phyloP scores from a whole-genome alignment of 2,329 filamentous ascomycete species.

The Fusarium mangiferae region DNA sequence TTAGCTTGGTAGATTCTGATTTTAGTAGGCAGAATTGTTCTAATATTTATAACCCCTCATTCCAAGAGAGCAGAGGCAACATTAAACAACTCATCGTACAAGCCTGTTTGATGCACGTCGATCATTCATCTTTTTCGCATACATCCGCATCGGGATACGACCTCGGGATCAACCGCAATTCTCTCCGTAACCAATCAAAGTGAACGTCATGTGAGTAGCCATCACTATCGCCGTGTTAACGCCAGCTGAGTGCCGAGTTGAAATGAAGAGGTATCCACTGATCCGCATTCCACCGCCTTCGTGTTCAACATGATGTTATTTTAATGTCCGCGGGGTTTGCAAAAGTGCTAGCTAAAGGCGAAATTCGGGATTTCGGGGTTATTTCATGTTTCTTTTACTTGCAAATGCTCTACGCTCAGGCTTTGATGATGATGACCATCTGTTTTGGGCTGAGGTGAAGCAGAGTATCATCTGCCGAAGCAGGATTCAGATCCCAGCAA shows the following conservation, averaged over 20 bases:
- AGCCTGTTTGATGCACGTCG: not conserved
- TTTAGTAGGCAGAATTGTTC: not conserved
- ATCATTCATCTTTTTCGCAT: not conserved
- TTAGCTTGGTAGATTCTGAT: accelerated
- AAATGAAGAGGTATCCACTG: not conserved
- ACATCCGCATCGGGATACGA: not conserved
- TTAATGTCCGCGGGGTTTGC: not conserved
- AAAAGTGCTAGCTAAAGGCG: not conserved
- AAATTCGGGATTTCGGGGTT: not conserved
- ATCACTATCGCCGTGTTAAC: not conserved
- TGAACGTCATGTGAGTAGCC: not conserved
- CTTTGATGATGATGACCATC: not conserved
- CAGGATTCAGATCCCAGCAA: not conserved
- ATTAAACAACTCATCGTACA: not conserved
- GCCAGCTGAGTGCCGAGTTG: not conserved
- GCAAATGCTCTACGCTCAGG: not conserved
- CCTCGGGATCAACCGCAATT: not conserved
- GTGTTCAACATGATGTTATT: not conserved
- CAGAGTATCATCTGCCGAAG: not conserved
- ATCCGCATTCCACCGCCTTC: not conserved
- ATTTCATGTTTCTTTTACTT: not conserved
- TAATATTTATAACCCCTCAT: not conserved
- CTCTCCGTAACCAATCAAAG: not conserved
- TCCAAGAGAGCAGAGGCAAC: not conserved
- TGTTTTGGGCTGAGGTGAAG: not conserved